Conservation (phyloP, 2,329 filamentous ascomycete species). For the Pseudogymnoascus sp. region DNA sequence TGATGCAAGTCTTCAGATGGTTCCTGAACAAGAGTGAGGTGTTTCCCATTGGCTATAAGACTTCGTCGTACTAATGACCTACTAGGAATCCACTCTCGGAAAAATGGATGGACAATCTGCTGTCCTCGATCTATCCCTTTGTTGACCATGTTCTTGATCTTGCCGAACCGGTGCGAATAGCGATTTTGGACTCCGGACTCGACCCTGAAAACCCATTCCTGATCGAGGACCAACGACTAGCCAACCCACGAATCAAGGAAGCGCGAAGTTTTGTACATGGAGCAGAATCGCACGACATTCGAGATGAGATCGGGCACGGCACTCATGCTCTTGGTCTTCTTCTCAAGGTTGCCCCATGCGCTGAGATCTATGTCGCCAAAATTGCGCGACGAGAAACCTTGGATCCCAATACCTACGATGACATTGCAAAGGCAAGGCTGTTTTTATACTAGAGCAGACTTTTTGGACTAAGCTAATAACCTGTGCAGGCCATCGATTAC, state of each 20-base stretch:
- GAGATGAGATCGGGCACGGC: constrained; percentile 26
- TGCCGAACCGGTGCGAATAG: not conserved
- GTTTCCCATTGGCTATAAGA: not conserved
- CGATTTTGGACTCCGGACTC: not conserved
- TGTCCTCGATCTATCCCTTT: constrained; percentile 8
- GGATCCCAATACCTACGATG: constrained; percentile 4
- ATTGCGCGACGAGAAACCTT: constrained; percentile 18
- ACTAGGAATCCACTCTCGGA: not conserved
- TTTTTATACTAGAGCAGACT: not conserved
- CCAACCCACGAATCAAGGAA: not conserved
- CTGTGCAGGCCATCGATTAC: constrained; percentile 18
- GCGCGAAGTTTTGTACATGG: not conserved
- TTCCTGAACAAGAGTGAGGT: constrained; percentile 14
- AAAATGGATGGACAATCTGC: not conserved
- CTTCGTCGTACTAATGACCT: not conserved
- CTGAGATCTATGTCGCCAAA: constrained; percentile 28
- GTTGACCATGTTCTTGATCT: not conserved
- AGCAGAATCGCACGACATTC: not conserved
- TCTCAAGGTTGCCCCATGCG: constrained; percentile 24
- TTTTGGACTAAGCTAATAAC: constrained; percentile 2
- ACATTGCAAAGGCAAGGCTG: constrained; percentile 17
- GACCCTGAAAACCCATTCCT: not conserved
- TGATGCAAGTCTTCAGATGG: constrained; percentile 16
- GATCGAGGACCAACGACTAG: not conserved
- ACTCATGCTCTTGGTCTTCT: constrained; percentile 27